Evolutionary conservation across 352 stramenopile genomes (phyloP), one percentile per base, ranked within the genome.

Genomic region (Nothophytophthora sp.): DNA sequence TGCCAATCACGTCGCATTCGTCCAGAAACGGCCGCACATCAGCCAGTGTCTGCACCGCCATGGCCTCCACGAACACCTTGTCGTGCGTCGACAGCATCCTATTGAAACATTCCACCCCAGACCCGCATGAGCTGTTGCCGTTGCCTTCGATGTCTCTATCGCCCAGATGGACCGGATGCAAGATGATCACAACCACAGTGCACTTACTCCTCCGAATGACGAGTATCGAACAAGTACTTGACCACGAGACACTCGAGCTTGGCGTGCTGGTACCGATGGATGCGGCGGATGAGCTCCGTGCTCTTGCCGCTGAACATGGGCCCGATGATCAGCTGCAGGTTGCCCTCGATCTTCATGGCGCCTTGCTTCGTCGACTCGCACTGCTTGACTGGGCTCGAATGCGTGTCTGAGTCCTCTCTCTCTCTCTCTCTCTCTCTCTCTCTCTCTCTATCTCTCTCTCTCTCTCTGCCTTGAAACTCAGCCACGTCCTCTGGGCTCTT

Each of bases 261-360:
- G 41, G 82, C 78, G 61, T 93, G 81, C 48, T 86, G 73, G 63
- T 88, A 92, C 36, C 85, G 76, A 27, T 81, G 81, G 43, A 92
- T 82, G 46, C 85, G 80, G 32, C 85, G 82, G 48, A 95, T 84
- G 56, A 95, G 81, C 58, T 95, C 85, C 34, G 82, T 95, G 57
- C 75, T 91, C 60, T 95, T 95, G 60, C 85, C 85, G 50, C 81
- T 93, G 62, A 93, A 95, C 85, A 95, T 95, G 45, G 85, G 82
- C 5, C 85, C 85, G 30, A 95, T 75, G 43, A 95, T 93, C 28
- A 95, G 75, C 60, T 95, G 79, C 47, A 95, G 50, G 52, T 83
- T 66, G 35, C 83, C 81, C 24, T 70, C 66, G 18, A 84, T 57
- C 25, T 55, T 60, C 54, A 57, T 57, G 86, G 47, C 77, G 74